phyloP scores from a whole-genome alignment of 345 rosid genomes.

The Viola odorata region DNA sequence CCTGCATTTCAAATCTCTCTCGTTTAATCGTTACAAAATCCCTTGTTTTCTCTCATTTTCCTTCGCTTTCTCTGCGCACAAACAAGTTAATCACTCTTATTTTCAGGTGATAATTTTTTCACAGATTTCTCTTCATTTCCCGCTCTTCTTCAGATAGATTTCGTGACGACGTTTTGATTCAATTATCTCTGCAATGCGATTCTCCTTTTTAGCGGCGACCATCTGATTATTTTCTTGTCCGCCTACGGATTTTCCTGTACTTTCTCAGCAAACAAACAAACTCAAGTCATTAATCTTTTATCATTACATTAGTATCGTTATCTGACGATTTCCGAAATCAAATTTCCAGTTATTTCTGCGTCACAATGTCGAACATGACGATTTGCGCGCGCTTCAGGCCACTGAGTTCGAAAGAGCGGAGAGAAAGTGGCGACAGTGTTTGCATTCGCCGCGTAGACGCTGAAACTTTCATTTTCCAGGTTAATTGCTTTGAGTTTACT shows the following conservation, averaged over 20 bases:
- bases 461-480: conserved; percentile 65
- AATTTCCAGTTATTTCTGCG: neutral
- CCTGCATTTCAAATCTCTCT: too few relatives aligned
- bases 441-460: conserved; percentile 46
- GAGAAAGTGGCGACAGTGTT: conserved; percentile 38
- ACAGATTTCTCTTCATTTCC: too few relatives aligned
- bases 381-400: conserved; percentile 87
- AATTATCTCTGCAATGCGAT: too few relatives aligned
- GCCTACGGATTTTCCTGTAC: too few relatives aligned
- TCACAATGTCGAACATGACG: conserved; percentile 45
- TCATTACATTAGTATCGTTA: neutral
- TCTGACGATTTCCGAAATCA: neutral
- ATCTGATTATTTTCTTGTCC: too few relatives aligned
- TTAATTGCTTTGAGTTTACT: conserved; percentile 4
- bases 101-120: too few relatives aligned
- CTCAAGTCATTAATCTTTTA: neutral
- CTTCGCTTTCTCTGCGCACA: conserved; percentile 15
- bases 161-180: too few relatives aligned
- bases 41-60: neutral
- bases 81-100: neutral
- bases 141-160: too few relatives aligned
- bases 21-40: too few relatives aligned
- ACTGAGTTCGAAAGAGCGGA: conserved; percentile 55
- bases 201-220: too few relatives aligned
- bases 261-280: too few relatives aligned